These are phyloP conservation scores for Bruguiera sexangula DNA, from an alignment of 345 rosid species.

Conservation along the genomic window DNA sequence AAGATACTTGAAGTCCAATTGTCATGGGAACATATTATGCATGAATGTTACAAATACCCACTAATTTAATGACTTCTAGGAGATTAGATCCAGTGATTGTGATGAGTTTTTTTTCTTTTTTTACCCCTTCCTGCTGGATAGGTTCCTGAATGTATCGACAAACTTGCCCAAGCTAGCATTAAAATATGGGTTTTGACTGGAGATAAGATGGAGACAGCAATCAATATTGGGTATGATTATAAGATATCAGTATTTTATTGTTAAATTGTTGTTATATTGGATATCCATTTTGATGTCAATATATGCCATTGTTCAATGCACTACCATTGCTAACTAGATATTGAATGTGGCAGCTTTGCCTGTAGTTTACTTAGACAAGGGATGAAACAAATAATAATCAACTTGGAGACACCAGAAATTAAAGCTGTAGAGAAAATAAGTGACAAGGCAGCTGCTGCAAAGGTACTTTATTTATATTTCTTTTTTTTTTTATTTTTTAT, in stretches of 20 bases:
- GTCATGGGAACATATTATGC: neutral
- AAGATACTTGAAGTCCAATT: neutral
- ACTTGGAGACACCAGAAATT: constrained; percentile 62
- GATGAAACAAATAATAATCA: constrained; percentile 83
- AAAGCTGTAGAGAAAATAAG: constrained; percentile 69
- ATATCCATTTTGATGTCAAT: neutral
- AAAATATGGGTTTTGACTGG: constrained; percentile 97
- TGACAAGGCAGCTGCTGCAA: constrained; percentile 55
- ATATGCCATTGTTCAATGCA: constrained; percentile 6
- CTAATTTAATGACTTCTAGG: too few relatives aligned
- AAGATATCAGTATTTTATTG: neutral
- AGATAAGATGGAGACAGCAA: constrained; percentile 98
- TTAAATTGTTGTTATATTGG: too few relatives aligned
- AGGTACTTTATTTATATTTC: constrained; percentile 30
- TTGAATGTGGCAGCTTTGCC: constrained; percentile 58
- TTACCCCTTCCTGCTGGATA: constrained; percentile 21
- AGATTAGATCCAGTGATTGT: constrained; percentile 1
- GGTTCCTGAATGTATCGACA: constrained; percentile 99
- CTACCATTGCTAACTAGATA: constrained; percentile 21
- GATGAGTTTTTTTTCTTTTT: neutral
- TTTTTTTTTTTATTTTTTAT: neutral
- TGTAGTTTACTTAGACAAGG: constrained; percentile 96
- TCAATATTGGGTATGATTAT: constrained; percentile 72
- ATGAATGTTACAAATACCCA: too few relatives aligned
- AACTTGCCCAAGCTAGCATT: constrained; percentile 95